Base-by-base conservation (phyloP, 768 basidiomycete species). In the Neoboletus magnificus region DNA sequence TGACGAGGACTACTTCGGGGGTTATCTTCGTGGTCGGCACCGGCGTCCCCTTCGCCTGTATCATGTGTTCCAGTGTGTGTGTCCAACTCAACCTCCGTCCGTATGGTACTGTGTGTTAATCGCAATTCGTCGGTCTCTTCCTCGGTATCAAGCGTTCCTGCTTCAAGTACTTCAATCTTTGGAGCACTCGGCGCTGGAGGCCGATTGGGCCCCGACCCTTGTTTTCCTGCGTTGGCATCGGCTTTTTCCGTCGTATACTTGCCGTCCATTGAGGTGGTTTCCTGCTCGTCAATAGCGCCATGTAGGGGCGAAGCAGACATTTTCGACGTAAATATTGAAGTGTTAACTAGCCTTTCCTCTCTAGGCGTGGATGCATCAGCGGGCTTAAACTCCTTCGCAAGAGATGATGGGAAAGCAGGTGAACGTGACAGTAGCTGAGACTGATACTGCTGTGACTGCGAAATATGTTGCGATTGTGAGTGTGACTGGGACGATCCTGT, bases 401-500 rank as follows among this genome's bases (percentile, higher is more conserved):
- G 59, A 30, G 58, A 59, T 2, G 64, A 63, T 7, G 57, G 47
- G 37, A 70, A 56, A 22, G 9, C 33, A 18, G 50, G 58, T 49
- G 39, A 32, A 51, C 56, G 55, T 4, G 55, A 50, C 44, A 49
- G 43, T 12, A 50, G 42, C 20, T 56, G 62, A 29, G 46, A 23
- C 36, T 68, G 66, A 20, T 63, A 56, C 33, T 73, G 73, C 50
- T 73, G 75, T 4, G 73, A 73, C 11, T 63, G 60, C n/a, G 62
- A 58, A 29, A 51, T 55, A 22, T 27, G 42, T 30, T 65, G 70
- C 4, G 64, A 62, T 39, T 74, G 73, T 13, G 67, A 65, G 33
- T 68, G 64, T 60, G 62, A 35, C 20, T 63, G 67, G 50, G 75
- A 75, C 3, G 73, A 74, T 32, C 68, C 69, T 11, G 68, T 66